phyloP scores from a whole-genome alignment of 2,329 filamentous ascomycete species.

The Lasiodiplodia sp. region DNA sequence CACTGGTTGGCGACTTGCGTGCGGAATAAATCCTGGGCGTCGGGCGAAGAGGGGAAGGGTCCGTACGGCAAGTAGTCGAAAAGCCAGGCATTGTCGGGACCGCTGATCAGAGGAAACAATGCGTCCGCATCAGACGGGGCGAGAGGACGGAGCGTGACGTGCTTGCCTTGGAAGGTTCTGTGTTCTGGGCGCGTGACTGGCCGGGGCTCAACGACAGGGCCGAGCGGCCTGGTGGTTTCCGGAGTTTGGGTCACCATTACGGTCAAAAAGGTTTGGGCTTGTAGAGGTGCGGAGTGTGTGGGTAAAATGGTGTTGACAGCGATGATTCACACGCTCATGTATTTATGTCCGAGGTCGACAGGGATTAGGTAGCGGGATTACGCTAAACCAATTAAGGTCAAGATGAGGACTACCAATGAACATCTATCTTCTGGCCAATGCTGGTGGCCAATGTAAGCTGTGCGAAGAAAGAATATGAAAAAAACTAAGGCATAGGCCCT shows the following conservation, averaged over 20 bases:
- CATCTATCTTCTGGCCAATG: neutral
- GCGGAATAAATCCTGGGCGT: constrained; percentile 13
- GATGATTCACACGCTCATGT: neutral
- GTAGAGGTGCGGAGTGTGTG: neutral
- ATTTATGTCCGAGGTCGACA: neutral
- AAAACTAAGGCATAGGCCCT: too few relatives aligned
- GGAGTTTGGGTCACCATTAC: neutral
- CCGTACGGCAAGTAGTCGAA: constrained; percentile 54
- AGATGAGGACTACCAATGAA: neutral
- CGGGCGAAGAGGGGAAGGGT: constrained; percentile 48
- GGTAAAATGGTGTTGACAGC: neutral
- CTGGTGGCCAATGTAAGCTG: neutral
- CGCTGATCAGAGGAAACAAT: constrained; percentile 32
- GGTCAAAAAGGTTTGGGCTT: too few relatives aligned
- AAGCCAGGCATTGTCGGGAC: constrained; percentile 35
- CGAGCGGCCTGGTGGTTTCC: neutral
- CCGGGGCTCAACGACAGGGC: neutral
- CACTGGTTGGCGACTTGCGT: neutral
- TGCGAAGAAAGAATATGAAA: too few relatives aligned
- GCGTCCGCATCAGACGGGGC: constrained; percentile 28
- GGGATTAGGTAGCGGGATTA: neutral
- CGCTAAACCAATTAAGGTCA: neutral
- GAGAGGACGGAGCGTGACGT: constrained; percentile 31
- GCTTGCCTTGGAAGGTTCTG: neutral
- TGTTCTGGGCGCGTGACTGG: neutral